phyloP scores from a whole-genome alignment of 2,329 filamentous ascomycete genomes.

The Stemphylium lycopersici region DNA sequence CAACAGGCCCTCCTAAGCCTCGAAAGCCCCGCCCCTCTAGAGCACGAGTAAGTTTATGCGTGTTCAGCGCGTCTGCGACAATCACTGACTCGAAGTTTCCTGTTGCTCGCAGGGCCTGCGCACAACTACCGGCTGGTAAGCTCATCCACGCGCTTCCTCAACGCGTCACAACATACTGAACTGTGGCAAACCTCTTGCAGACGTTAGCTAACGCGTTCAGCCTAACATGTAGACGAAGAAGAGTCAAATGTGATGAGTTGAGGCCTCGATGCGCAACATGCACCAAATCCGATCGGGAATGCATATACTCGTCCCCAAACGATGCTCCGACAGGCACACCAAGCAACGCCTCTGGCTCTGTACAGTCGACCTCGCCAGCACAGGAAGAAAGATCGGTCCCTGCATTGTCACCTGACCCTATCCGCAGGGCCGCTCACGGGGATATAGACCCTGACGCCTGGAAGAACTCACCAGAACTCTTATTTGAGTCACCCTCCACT shows the following conservation, averaged over 20 bases:
- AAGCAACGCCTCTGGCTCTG: constrained; percentile 20
- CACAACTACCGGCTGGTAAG: constrained; percentile 54
- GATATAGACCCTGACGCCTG: constrained; percentile 30
- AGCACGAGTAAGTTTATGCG: constrained; percentile 32
- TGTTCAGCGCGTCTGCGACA: neutral
- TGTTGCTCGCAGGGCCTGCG: constrained; percentile 43
- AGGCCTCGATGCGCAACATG: constrained; percentile 55
- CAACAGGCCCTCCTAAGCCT: constrained; percentile 36
- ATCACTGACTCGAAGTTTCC: constrained; percentile 3
- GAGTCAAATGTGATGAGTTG: constrained; percentile 60
- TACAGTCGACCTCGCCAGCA: constrained; percentile 19
- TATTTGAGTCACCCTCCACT: constrained; percentile 41
- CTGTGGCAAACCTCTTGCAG: neutral
- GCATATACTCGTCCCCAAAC: constrained; percentile 44
- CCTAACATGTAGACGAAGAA: constrained; percentile 54
- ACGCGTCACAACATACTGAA: neutral
- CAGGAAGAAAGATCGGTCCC: constrained; percentile 13
- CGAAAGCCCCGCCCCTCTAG: constrained; percentile 51
- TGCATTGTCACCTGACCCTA: constrained; percentile 24
- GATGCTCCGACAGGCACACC: constrained; percentile 11
- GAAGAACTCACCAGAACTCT: constrained; percentile 38
- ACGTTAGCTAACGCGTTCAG: constrained; percentile 32
- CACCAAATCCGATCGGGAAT: constrained; percentile 52
- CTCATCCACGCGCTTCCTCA: constrained; percentile 9
- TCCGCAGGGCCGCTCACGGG: constrained; percentile 22